Percentiles rank a stretch among this genome's conserved stretches.
These are phyloP conservation scores for Blastobotrys malaysiensis DNA, from an alignment of 1,139 yeast genomes.

Conservation along the genomic window DNA sequence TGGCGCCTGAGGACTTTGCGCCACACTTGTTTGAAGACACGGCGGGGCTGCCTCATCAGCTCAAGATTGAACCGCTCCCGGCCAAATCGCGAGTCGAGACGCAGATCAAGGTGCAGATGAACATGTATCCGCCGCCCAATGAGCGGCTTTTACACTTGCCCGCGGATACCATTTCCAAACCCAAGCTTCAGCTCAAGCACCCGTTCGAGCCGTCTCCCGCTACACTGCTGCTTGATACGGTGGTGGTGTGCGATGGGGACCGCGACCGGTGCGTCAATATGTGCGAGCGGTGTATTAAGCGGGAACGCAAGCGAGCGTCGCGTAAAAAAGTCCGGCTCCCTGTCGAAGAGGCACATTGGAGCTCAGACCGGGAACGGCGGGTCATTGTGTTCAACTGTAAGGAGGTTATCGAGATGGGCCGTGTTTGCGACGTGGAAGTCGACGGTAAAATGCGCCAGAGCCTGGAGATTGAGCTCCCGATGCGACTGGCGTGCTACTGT, in stretches of 20 bases:
- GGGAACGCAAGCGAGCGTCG: conserved; percentile 87
- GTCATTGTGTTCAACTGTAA: conserved; percentile 86
- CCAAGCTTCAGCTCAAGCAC: conserved; percentile 56
- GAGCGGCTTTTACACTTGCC: conserved; percentile 69
- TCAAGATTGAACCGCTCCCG: conserved; percentile 59
- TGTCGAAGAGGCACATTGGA: conserved; percentile 67
- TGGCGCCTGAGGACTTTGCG: conserved; percentile 20
- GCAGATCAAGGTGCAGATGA: conserved; percentile 68
- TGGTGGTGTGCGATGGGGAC: conserved; percentile 34
- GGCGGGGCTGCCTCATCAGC: conserved; percentile 47
- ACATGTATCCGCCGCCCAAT: conserved; percentile 67
- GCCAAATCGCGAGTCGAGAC: conserved; percentile 83
- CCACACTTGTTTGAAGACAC: conserved; percentile 30
- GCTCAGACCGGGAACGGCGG: conserved; percentile 64
- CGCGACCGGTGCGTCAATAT: conserved; percentile 57
- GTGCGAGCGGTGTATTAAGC: conserved; percentile 76
- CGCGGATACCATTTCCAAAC: conserved; percentile 76
- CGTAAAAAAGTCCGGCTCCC: conserved; percentile 59
- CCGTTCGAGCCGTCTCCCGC: conserved; percentile 30
- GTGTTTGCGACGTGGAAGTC: conserved; percentile 28
- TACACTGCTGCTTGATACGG: conserved; percentile 30
- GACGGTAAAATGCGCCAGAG: conserved; percentile 38
- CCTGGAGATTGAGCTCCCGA: conserved; percentile 49
- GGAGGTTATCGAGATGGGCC: conserved; percentile 72
- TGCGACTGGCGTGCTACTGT: conserved; percentile 90